phyloP scores from a whole-genome alignment of 495 filamentous ascomycete species.

The Penicillium angulare region DNA sequence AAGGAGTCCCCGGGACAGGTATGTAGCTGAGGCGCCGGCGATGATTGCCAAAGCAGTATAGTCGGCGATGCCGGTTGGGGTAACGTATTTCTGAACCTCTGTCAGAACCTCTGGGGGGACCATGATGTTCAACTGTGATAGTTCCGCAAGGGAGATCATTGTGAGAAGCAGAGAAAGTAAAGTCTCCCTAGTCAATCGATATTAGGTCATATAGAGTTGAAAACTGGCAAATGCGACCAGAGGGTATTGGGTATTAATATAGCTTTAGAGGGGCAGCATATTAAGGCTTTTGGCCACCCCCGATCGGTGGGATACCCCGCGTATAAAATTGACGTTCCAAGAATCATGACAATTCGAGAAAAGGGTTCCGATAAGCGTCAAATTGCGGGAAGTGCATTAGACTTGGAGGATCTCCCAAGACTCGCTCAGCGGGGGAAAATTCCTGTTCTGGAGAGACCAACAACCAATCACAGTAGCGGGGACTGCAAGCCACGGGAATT shows the following conservation, averaged over 20 bases:
- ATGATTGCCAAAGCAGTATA: slow-evolving; percentile 31
- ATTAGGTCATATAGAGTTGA: neutral
- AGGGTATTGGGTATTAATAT: neutral
- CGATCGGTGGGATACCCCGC: neutral
- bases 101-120: slow-evolving; percentile 20
- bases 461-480: neutral
- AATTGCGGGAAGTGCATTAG: neutral
- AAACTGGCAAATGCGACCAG: no score
- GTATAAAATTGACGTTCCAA: neutral
- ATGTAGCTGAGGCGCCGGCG: slow-evolving; percentile 23
- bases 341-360: neutral
- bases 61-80: slow-evolving; percentile 27
- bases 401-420: neutral
- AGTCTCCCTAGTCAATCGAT: neutral
- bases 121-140: slow-evolving; percentile 10
- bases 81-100: slow-evolving; percentile 21
- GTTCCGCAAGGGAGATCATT: neutral
- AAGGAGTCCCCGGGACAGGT: slow-evolving; percentile 31
- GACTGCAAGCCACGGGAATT: neutral
- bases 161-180: neutral
- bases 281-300: neutral
- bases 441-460: neutral
- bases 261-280: neutral
- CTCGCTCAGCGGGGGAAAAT: neutral
- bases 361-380: neutral